Evolutionary conservation across 2,329 filamentous ascomycete genomes (phyloP), one percentile per base, ranked within the genome.

Genomic region (Arthroderma uncinatum): DNA sequence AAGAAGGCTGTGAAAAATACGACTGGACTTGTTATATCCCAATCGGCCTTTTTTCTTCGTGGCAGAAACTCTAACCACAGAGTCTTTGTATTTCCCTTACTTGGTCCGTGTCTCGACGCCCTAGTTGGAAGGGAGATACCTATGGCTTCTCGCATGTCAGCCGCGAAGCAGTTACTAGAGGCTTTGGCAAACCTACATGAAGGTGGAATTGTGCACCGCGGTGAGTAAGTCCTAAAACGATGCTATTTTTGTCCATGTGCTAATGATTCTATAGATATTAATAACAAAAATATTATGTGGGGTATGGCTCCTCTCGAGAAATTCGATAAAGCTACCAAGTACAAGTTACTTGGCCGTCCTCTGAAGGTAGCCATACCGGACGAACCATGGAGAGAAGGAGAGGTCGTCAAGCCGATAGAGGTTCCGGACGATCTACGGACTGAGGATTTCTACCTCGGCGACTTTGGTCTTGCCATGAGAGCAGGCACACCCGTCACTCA

Each of bases 381-480:
- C 5, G 54, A 54, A 50, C 54, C 14, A 0, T 40, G 37, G 37
- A 40, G 44, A 50, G 57, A 44, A 14, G 59, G 48, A 14, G 57
- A 60, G 42, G 12, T 59, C 37, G 59, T 60, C 19, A 52, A 36
- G 19, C 52, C 56, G 9, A 25, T 58, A 4, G 19, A 55, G 10
- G 52, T 40, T 60, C 58, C 58, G 6, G 44, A 53, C n/a, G 12
- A 39, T 28, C 42, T 59, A 39, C 40, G 53, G 12, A 57, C 58
- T 36, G 56, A 57, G 16, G 34, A 21, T 6, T 55, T 59, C 21
- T 61, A 61, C 52, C 58, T 61, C 34, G 54, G 54, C 19, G 58
- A 60, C 50, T 61, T 61, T 50, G 54, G 54, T 2, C 14, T 61
- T 33, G 54, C 60, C 23, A 60, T 56, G 42, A 55, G 47, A 55